Evolutionary conservation across 306 rosid genomes (phyloP), one percentile per base, ranked within the genome.

Genomic region (Quillaja saponaria): DNA sequence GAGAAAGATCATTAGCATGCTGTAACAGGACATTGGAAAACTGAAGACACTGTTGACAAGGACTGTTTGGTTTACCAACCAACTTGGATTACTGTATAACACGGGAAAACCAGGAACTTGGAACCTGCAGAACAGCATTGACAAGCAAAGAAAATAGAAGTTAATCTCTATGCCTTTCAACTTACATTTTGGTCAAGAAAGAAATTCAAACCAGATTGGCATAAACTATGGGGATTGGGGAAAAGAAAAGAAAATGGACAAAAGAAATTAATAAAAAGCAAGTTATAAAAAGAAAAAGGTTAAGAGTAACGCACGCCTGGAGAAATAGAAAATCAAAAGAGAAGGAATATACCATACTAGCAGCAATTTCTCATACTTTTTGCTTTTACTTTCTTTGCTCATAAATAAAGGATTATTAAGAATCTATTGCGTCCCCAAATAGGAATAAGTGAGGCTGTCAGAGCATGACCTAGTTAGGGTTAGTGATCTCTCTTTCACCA

Each of bases 391-490:
- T 35, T 39, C 55, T 66, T 7, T 20, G 4, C 21, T 9, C 39
- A 31, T 38, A 35, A 0, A 56, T 10, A 48, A 58, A 37, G 16
- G 44, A 33, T 14, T 1, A 46, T 10, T 21, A 49, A 12, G 66
- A 41, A 31, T n/a, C 1, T n/a, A 56, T 8, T 9, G 58, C 82
- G 79, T 82, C 80, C 87, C 82, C 82, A 78, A 80, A 55, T 25
- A 75, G 97, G 97, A 91, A 91, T 63, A 80, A 86, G 96, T 91
- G 97, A 91, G 88, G 95, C 97, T 91, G 90, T 78, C 92, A 73
- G 86, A 91, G 95, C 97, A 91, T 91, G 97, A 91, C 96, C 97
- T 88, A 91, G 85, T 74, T 60, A 79, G 59, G 84, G 89, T 88
- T 85, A 81, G 69, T 58, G 44, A 13, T 40, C 20, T 44, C 40